Evolutionary conservation across 2,329 filamentous ascomycete species (phyloP), one percentile per base, ranked within the genome.

Genomic region (Penicillium freii): DNA sequence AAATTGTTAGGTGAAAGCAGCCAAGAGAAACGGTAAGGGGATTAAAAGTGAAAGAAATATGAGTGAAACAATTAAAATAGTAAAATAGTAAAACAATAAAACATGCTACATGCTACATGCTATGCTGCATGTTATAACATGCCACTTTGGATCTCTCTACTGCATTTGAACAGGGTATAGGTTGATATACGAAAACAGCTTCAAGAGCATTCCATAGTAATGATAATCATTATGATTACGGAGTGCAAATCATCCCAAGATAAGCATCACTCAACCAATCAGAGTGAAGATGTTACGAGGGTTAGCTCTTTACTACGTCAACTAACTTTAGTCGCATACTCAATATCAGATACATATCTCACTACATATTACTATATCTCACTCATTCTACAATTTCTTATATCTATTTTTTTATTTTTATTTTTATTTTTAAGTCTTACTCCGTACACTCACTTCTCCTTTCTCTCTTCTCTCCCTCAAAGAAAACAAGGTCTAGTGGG

Each of bases 231-330:
- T 60, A 66, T 63, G 58, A 64, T 64, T 64, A 64, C 57, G 56
- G 27, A 51, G 50, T 57, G 56, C 53, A 64, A 64, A 60, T 61
- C 58, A 45, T 57, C 17, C 10, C 58, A 57, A 71, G 71, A 73
- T 73, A 73, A 74, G 71, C 63, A 45, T 52, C 50, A 40, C 48
- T 9, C 15, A 15, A 44, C 71, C 71, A 74, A 74, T 74, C 62
- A 74, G 57, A n/a, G 36, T 0, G 8, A 5, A 27, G 61, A 58
- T 36, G 69, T 73, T 71, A 58, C 68, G 68, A 63, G 65, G 69
- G 72, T 73, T 72, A 73, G 67, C 61, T 68, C 71, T 69, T 51
- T 59, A 58, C 70, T 71, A 74, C 70, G 71, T 74, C 70, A 73
- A 71, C 36, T 29, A 48, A 34, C 27, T 34, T 33, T 33, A 13